Base-by-base conservation (phyloP, 768 basidiomycete species). In the Collybia mongolica region DNA sequence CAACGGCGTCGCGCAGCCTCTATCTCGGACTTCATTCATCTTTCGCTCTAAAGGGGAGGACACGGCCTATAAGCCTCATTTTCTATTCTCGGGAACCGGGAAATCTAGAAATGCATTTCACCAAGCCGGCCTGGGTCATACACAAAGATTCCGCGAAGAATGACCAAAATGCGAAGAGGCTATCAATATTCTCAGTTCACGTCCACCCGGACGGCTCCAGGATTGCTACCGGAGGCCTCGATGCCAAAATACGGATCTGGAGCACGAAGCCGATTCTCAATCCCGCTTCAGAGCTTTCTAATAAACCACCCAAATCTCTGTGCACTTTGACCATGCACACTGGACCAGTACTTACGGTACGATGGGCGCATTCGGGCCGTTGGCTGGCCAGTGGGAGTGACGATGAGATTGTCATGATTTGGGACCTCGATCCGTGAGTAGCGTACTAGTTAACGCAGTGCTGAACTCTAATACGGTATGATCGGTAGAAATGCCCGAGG, bases 381-480 rank as follows among this genome's bases (percentile, higher is more conserved):
- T 98, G 90, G 86, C 75, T 99, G 17, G 97, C 97, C 4, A 95
- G 91, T 61, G 97, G 97, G 18, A 93, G 93, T 55, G 97, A 99
- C 67, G 97, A 98, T 63, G 83, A 87, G 63, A 89, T 95, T 56
- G 84, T 97, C 24, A 90, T 98, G 86, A 84, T 98, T 29, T 99
- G 95, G 97, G 93, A 94, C 63, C 80, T 93, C 42, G 94, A 97
- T 69, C 93, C 91, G 93, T 97, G 65, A 73, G 93, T 82, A 19
- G 42, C 47, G 50, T 46, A 22, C 45, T 46, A 48, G 22, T 11
- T 28, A 43, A 40, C 26, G n/a, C 32, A 32, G 6, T 32, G 5
- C 4, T 32, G 3, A 32, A 32, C 14, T 2, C 7, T 14, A 32
- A 32, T 11, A 32, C 6, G 14, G n/a, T 22, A 46, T 42, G 32